Conservation (phyloP, 2,329 filamentous ascomycete genomes). For the Madurella mycetomatis region DNA sequence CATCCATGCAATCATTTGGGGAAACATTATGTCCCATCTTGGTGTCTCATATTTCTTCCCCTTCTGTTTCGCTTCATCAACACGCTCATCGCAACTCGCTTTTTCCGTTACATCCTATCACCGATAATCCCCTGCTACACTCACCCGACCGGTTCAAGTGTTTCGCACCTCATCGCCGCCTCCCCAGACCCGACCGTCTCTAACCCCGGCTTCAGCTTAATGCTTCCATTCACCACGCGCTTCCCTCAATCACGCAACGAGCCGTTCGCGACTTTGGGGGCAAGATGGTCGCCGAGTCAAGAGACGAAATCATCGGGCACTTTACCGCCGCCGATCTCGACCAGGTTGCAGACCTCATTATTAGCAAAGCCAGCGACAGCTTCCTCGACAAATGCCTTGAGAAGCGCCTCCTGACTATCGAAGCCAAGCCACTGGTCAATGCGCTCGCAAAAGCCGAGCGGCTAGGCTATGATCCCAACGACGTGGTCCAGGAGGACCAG, state of each 20-base stretch:
- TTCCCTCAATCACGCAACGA: constrained; percentile 33
- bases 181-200: constrained; percentile 3
- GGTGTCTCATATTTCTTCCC: neutral
- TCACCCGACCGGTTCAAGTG: neutral
- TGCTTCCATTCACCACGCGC: constrained; percentile 43
- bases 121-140: no score
- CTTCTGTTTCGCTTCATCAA: neutral
- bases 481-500: constrained; percentile 43
- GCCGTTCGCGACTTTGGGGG: constrained; percentile 44
- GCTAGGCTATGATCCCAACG: constrained; percentile 50
- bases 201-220: constrained; percentile 42
- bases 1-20: neutral
- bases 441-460: constrained; percentile 53
- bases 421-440: constrained; percentile 51
- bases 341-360: constrained; percentile 39
- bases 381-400: constrained; percentile 53
- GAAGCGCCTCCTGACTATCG: constrained; percentile 49
- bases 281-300: constrained; percentile 39
- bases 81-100: no score
- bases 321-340: constrained; percentile 42
- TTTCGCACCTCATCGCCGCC: neutral
- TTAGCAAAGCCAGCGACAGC: constrained; percentile 42
- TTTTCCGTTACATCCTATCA: no score
- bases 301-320: constrained; percentile 39
- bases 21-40: no score